These are phyloP conservation scores for Pseudoperonospora humuli DNA, from an alignment of 352 stramenopile species.

Conservation along the genomic window DNA sequence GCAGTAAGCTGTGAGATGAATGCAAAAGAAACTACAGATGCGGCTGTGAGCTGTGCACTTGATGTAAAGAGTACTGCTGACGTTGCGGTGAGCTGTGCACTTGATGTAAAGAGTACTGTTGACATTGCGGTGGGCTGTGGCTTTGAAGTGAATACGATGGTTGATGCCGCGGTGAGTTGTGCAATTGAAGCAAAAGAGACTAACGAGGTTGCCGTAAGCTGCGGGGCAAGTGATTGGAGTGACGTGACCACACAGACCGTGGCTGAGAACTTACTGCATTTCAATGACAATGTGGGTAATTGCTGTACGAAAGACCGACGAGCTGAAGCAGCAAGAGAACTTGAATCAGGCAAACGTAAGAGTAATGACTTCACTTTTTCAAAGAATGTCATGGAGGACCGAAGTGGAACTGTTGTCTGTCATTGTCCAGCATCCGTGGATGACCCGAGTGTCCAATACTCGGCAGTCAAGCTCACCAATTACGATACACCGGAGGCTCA, in stretches of 20 bases:
- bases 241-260: constrained; percentile 14
- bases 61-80: constrained; percentile 2
- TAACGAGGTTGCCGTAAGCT: constrained; percentile 6
- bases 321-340: neutral
- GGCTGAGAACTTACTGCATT: constrained; percentile 4
- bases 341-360: no score
- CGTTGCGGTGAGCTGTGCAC: constrained; percentile 4
- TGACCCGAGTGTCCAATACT: neutral
- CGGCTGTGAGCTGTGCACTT: constrained; percentile 1
- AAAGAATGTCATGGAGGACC: neutral
- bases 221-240: constrained; percentile 2
- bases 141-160: no score
- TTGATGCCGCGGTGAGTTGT: constrained; percentile 6
- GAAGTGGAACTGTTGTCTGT: neutral
- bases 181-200: constrained; percentile 1
- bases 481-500: neutral
- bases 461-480: neutral
- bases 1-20: constrained; percentile 6
- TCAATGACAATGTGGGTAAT: neutral
- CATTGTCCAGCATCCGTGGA: neutral
- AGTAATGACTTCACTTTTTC: neutral
- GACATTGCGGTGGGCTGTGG: no score
- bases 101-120: constrained; percentile 1
- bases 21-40: neutral
- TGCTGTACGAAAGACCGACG: neutral